Evolutionary conservation across 345 rosid genomes (phyloP).

Genomic region (Hevea brasiliensis): DNA sequence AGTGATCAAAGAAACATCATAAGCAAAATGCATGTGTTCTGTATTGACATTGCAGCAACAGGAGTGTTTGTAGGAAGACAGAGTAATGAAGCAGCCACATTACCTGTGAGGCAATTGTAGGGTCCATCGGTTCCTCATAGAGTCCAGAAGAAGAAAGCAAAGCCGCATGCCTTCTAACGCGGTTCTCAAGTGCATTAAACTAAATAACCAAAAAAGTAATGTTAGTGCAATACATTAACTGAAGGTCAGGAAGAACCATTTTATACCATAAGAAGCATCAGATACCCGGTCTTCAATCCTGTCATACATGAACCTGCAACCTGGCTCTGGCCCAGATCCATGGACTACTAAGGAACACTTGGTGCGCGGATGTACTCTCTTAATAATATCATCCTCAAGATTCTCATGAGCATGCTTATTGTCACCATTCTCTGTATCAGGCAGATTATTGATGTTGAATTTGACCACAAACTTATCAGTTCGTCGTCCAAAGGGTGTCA

Average conservation of each 20-base stretch:
- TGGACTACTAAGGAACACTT: constrained; percentile 62
- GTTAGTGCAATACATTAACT: constrained; percentile 19
- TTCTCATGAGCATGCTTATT: constrained; percentile 33
- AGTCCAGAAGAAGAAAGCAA: constrained; percentile 59
- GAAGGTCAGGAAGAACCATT: constrained; percentile 11
- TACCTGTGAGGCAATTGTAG: constrained; percentile 93
- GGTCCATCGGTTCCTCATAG: constrained; percentile 75
- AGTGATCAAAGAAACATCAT: neutral
- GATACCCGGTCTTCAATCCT: constrained; percentile 78
- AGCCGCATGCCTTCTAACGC: constrained; percentile 56
- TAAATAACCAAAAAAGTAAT: constrained; percentile 21
- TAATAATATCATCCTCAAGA: constrained; percentile 69
- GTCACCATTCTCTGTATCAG: constrained; percentile 37
- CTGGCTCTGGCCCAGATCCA: constrained; percentile 64
- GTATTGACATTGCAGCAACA: neutral
- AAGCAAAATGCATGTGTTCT: neutral
- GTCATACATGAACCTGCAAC: constrained; percentile 89
- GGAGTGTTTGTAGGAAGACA: neutral
- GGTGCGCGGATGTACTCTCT: constrained; percentile 56
- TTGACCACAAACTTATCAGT: constrained; percentile 65
- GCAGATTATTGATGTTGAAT: constrained; percentile 50
- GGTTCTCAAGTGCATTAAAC: constrained; percentile 74
- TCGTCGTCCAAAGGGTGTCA: constrained; percentile 80
- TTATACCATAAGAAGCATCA: constrained; percentile 16
- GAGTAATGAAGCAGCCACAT: neutral